Percentiles rank a stretch among this genome's conserved stretches.
These are phyloP conservation scores for Chaetomiaceae sp. DNA, from an alignment of 2,329 filamentous ascomycete genomes.

Conservation along the genomic window DNA sequence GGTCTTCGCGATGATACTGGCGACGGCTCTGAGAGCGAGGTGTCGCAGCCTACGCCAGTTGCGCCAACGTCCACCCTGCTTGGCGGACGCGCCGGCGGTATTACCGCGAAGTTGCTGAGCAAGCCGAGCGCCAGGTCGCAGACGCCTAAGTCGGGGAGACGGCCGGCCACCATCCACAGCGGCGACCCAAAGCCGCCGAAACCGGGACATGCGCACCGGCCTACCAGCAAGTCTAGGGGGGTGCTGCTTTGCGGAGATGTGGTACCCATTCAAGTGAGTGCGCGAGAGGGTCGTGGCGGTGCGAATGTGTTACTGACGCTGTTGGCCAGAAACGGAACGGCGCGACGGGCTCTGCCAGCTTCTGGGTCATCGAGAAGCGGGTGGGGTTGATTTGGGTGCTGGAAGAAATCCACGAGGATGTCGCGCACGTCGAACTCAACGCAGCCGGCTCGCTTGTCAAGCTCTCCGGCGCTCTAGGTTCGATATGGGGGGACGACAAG, in stretches of 20 bases:
- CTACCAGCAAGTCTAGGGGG: constrained; percentile 59
- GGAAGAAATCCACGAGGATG: constrained; percentile 94
- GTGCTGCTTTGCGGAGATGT: constrained; percentile 94
- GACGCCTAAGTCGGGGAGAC: constrained; percentile 49
- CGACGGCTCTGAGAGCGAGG: constrained; percentile 33
- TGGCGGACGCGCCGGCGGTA: constrained; percentile 64
- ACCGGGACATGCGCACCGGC: constrained; percentile 54
- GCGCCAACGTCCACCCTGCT: constrained; percentile 49
- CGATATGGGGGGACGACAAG: constrained; percentile 76
- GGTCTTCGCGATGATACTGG: constrained; percentile 47
- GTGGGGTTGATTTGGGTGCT: constrained; percentile 94
- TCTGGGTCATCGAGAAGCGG: constrained; percentile 98
- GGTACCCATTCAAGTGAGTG: constrained; percentile 65
- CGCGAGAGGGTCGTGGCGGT: too few species aligned
- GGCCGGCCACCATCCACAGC: constrained; percentile 59
- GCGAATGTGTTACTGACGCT: constrained; percentile 2
- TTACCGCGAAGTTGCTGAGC: constrained; percentile 81
- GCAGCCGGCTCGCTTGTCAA: constrained; percentile 68
- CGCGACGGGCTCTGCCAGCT: constrained; percentile 79
- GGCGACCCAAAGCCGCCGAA: constrained; percentile 51
- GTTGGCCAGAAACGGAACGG: constrained; percentile 77
- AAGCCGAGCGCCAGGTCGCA: constrained; percentile 63
- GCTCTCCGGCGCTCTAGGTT: constrained; percentile 67
- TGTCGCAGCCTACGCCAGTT: constrained; percentile 32
- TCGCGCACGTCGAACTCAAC: constrained; percentile 70